Percentiles rank a stretch among this genome's conserved stretches.
These are phyloP conservation scores for Ganoderma lingzhi DNA, from an alignment of 1,284 basidiomycete genomes.

Conservation along the genomic window DNA sequence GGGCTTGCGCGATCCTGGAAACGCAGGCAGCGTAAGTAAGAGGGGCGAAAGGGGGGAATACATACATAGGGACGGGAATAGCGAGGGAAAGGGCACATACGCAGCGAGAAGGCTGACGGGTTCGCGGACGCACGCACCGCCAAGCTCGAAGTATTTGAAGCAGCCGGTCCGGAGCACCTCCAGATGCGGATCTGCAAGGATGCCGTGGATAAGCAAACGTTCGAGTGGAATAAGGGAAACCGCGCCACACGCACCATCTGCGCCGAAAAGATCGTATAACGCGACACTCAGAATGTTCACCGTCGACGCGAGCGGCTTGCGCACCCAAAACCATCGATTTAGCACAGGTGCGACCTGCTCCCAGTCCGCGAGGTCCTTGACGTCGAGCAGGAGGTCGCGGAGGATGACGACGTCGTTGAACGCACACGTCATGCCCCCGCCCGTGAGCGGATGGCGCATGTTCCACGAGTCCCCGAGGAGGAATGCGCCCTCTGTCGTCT, in stretches of 20 bases:
- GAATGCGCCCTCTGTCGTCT: constrained; percentile 77
- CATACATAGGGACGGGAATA: too few species aligned
- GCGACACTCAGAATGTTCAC: constrained; percentile 93
- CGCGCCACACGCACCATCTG: constrained; percentile 67
- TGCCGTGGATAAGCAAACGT: not conserved
- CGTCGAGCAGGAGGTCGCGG: constrained; percentile 62
- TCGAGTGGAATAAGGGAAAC: not conserved
- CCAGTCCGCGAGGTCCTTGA: constrained; percentile 70
- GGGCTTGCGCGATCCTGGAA: constrained; percentile 67
- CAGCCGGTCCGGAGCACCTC: constrained; percentile 92
- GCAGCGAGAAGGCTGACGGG: constrained; percentile 90
- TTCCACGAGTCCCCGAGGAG: constrained; percentile 98
- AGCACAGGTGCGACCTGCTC: constrained; percentile 63
- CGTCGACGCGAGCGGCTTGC: constrained; percentile 84
- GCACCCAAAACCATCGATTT: constrained; percentile 83
- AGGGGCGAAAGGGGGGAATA: not conserved
- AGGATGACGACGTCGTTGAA: constrained; percentile 86
- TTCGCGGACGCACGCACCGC: constrained; percentile 89
- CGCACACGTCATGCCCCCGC: constrained; percentile 96
- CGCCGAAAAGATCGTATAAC: constrained; percentile 91
- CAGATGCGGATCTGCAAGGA: constrained; percentile 70
- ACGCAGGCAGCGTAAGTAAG: not conserved
- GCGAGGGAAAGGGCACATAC: constrained; percentile 53
- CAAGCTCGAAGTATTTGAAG: constrained; percentile 97
- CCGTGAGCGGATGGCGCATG: constrained; percentile 98